A percentile compares a stretch with the other conserved stretches of the same genome.
These are phyloP conservation scores for Globisporangium iwayamae DNA, from an alignment of 352 stramenopile genomes.

Conservation along the genomic window DNA sequence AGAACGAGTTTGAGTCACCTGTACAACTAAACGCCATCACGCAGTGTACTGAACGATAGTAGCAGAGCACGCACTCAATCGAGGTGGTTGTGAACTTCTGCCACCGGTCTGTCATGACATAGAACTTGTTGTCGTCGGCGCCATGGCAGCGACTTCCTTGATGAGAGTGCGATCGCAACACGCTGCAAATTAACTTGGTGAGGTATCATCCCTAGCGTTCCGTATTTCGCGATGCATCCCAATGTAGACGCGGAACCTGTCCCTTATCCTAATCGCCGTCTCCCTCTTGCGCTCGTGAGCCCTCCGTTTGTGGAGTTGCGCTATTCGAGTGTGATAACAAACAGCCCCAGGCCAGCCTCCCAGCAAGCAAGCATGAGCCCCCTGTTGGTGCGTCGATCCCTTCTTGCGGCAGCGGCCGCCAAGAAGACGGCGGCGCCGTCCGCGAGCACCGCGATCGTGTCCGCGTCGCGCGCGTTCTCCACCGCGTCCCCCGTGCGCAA, in stretches of 20 bases:
- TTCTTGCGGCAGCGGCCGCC: conserved; percentile 27
- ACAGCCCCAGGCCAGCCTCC: conserved; percentile 9
- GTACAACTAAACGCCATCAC: background rate
- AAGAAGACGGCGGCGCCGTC: conserved; percentile 22
- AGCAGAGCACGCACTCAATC: conserved; percentile 56
- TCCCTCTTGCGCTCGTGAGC: background rate
- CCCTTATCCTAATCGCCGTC: too few species aligned
- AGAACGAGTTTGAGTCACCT: conserved; percentile 57
- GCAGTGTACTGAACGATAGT: background rate
- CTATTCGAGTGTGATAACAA: conserved; percentile 15
- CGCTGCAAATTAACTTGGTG: too few species aligned
- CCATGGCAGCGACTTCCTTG: conserved; percentile 10
- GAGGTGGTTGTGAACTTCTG: conserved; percentile 94
- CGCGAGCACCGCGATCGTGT: conserved; percentile 13
- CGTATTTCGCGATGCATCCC: too few species aligned
- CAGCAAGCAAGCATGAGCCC: conserved; percentile 28
- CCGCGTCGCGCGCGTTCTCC: conserved; percentile 27
- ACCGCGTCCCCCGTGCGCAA: conserved; percentile 21
- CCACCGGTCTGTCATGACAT: conserved; percentile 96
- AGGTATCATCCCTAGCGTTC: too few species aligned
- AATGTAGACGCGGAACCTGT: too few species aligned
- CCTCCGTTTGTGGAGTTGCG: conserved; percentile 22
- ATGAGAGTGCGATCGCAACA: too few species aligned
- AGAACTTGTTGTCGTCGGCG: conserved; percentile 83
- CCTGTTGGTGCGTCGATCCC: conserved; percentile 61